A percentile compares a stretch with the other conserved stretches of the same genome.
These are phyloP conservation scores for Fusarium sp. DNA, from an alignment of 2,329 filamentous ascomycete genomes.

Conservation along the genomic window DNA sequence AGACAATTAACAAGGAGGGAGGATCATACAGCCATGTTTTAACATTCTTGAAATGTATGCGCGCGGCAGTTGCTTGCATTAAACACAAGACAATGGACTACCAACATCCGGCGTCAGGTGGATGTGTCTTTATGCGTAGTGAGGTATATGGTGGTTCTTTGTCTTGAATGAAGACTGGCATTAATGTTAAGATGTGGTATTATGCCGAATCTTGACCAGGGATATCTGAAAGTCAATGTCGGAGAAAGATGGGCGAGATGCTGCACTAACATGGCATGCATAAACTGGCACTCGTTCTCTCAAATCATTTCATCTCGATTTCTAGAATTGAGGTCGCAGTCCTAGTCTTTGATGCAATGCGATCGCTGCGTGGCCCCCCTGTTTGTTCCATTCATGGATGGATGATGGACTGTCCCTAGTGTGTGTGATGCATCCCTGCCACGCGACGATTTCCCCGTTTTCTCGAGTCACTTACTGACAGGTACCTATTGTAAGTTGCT, in stretches of 20 bases:
- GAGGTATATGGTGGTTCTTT: conserved; percentile 13
- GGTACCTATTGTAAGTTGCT: background rate
- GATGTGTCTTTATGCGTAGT: conserved; percentile 26
- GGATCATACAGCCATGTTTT: background rate
- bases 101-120: conserved; percentile 27
- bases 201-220: background rate
- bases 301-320: conserved; percentile 5
- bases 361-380: conserved; percentile 30
- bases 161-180: conserved; percentile 17
- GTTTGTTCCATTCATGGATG: background rate
- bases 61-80: conserved; percentile 16
- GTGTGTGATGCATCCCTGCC: conserved; percentile 21
- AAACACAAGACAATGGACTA: conserved; percentile 8
- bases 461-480: background rate
- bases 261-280: conserved; percentile 1
- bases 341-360: conserved; percentile 22
- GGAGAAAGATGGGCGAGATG: conserved; percentile 4
- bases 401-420: background rate
- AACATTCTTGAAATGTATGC: background rate
- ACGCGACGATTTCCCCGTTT: conserved; percentile 2
- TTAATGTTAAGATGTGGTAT: conserved; percentile 4
- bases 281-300: background rate
- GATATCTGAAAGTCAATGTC: background rate
- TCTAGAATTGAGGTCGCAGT: conserved; percentile 5
- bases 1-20: background rate